phyloP scores from a whole-genome alignment of 441 rosid species.

The Geranium incanum region DNA sequence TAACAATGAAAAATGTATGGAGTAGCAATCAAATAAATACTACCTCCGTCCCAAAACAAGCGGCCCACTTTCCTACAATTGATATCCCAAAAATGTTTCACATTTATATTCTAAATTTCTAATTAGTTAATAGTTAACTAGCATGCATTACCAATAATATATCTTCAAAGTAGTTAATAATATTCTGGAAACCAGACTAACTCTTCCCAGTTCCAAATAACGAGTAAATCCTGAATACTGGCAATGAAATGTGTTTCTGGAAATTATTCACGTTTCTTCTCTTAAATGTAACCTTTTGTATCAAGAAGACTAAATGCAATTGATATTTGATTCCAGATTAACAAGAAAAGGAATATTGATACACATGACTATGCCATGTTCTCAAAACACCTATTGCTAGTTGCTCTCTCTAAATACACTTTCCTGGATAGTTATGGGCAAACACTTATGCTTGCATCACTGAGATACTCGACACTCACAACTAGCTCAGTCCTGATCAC shows the following conservation, averaged over 20 bases:
- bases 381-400: neutral
- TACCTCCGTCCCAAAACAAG: neutral
- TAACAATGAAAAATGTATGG: neutral
- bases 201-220: neutral
- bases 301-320: too few species aligned
- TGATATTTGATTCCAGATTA: too few species aligned
- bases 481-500: too few species aligned
- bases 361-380: neutral
- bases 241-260: neutral
- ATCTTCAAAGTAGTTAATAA: neutral
- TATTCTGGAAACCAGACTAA: too few species aligned
- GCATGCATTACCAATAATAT: neutral
- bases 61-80: neutral
- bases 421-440: neutral
- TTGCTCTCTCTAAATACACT: neutral
- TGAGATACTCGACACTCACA: too few species aligned
- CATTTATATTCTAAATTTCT: too few species aligned
- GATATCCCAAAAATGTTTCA: too few species aligned
- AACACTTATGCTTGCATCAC: too few species aligned
- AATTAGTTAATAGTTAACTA: too few species aligned
- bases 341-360: neutral
- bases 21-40: neutral
- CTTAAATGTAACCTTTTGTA: neutral
- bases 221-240: neutral
- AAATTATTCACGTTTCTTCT: neutral